Percentiles rank a stretch among this genome's conserved stretches.
phyloP scores from a whole-genome alignment of 345 rosid genomes.

The Eucalyptus sp. region DNA sequence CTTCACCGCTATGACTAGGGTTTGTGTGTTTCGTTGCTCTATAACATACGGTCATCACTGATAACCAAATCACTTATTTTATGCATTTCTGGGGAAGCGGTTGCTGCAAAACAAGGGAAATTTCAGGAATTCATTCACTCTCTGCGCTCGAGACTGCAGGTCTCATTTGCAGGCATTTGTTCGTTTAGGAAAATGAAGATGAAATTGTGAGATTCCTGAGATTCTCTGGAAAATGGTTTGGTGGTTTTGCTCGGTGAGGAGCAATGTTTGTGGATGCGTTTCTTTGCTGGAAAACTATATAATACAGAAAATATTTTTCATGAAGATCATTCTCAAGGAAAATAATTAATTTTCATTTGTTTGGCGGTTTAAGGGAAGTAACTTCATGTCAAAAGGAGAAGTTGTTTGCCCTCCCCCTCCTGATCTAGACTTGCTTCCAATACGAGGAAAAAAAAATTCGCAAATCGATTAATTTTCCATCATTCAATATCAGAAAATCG shows the following conservation, averaged over 20 bases:
- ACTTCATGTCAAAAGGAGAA: too few species aligned
- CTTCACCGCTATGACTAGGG: too few species aligned
- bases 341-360: too few species aligned
- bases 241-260: neutral
- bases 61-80: too few species aligned
- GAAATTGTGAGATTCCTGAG: neutral
- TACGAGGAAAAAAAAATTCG: fast-evolving
- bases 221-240: neutral
- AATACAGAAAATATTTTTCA: too few species aligned
- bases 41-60: too few species aligned
- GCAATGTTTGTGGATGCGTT: neutral
- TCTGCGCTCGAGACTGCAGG: neutral
- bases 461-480: neutral
- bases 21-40: too few species aligned
- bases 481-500: fast-evolving
- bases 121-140: neutral
- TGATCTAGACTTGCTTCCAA: fast-evolving
- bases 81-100: too few species aligned
- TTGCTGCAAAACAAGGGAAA: too few species aligned
- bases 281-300: too few species aligned
- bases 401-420: too few species aligned
- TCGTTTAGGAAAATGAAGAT: neutral
- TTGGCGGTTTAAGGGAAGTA: fast-evolving
- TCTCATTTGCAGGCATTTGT: neutral
- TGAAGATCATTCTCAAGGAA: too few species aligned